Conservation (phyloP, 2,329 filamentous ascomycete genomes). For the Aspergillus viridinutans region DNA sequence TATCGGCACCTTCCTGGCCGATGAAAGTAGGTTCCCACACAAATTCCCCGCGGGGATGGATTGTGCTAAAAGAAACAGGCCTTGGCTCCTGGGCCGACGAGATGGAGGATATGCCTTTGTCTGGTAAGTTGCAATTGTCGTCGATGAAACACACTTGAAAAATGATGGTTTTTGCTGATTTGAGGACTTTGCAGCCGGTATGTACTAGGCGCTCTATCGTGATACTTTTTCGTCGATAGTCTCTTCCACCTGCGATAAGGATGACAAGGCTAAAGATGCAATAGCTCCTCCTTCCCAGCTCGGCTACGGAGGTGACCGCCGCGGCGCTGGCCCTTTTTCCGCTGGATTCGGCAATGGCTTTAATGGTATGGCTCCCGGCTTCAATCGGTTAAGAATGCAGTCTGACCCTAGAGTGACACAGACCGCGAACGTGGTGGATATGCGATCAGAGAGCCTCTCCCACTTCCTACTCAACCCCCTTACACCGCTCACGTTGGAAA, state of each 20-base stretch:
- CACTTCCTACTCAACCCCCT: constrained; percentile 85
- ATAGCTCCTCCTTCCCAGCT: constrained; percentile 40
- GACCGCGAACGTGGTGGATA: constrained; percentile 39
- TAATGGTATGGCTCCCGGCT: constrained; percentile 26
- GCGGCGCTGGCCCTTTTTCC: constrained; percentile 42
- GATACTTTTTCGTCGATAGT: constrained; percentile 1
- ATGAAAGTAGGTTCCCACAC: constrained; percentile 66
- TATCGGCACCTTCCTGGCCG: constrained; percentile 90
- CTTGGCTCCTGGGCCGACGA: constrained; percentile 97
- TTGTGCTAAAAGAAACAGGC: constrained; percentile 45
- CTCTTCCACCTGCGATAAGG: constrained; percentile 1
- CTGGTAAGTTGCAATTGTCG: constrained; percentile 54
- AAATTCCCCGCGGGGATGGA: constrained; percentile 11
- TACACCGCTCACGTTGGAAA: constrained; percentile 96
- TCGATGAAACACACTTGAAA: not conserved
- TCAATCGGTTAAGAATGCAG: not conserved
- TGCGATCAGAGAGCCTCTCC: constrained; percentile 62
- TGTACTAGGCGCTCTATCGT: constrained; percentile 12
- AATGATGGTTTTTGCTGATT: constrained; percentile 13
- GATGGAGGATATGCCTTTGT: constrained; percentile 79
- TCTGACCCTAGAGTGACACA: constrained; percentile 19
- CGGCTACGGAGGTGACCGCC: constrained; percentile 48
- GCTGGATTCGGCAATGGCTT: constrained; percentile 35
- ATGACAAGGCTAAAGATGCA: constrained; percentile 15
- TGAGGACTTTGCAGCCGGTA: constrained; percentile 27